Base-by-base conservation (phyloP, 768 basidiomycete species). In the Tephrocybe sp. region DNA sequence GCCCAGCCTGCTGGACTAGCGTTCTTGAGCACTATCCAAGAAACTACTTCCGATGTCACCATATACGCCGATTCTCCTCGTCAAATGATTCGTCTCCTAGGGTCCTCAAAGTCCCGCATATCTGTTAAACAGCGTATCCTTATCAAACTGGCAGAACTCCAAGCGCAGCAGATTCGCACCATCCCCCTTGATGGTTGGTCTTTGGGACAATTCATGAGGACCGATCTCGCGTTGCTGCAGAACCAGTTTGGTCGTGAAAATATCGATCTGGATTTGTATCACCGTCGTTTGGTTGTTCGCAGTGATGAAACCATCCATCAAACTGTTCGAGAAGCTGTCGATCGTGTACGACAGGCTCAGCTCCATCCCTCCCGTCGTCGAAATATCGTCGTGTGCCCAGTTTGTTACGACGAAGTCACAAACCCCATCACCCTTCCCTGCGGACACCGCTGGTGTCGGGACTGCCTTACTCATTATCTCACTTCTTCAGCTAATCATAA, bases 401-500 rank as follows among this genome's bases (percentile, higher is more conserved):
- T 89, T 3, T 92, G 89, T 63, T 79, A 90, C 51, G 75, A 75
- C 48, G 73, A 79, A 38, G 75, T 76, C 1, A 67, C 76, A 0
- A 63, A 73, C 1, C 84, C 84, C 0, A 63, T 83, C 3, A 71
- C 70, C 10, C 72, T 90, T 1, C 64, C 61, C 9, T 92, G 89
- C 55, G 80, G 84, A 1, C 89, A 92, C 62, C 59, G 59, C 1
- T 89, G 82, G 79, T 92, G 89, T 61, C 76, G 76, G 33, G 53
- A 71, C 3, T 92, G 89, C 61, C 62, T 92, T 17, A 58, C 65
- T 6, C 65, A 72, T 26, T 91, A 88, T 61, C 70, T 92, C 16
- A 62, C 65, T 2, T 76, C 86, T 1, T 72, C 86, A 1, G 67
- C 77, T 17, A 79, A 82, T 30, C 79, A 73, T 57, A 78, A 75